These are phyloP conservation scores for Lumnitzera littorea DNA, from an alignment of 345 rosid genomes.

Conservation along the genomic window DNA sequence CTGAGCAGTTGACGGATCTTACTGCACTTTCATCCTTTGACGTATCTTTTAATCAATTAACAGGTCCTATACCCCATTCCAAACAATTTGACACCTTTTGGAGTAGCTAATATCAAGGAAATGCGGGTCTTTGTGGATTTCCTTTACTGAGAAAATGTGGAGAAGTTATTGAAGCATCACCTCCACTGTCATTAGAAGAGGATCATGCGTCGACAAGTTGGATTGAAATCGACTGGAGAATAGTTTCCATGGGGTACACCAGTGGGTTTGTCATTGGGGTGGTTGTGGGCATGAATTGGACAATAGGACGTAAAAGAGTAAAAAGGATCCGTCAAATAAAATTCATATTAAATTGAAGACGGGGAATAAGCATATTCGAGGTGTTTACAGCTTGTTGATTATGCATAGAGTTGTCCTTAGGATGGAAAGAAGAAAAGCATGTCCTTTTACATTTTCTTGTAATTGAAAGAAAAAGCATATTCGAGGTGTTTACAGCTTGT, in stretches of 20 bases:
- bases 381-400: too few species aligned
- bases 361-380: too few species aligned
- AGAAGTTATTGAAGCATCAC: not conserved
- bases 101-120: not conserved
- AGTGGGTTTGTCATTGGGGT: slow-evolving; percentile 9
- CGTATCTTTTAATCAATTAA: slow-evolving; percentile 1
- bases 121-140: not conserved
- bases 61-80: slow-evolving; percentile 1
- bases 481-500: too few species aligned
- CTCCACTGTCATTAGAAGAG: not conserved
- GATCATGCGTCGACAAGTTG: not conserved
- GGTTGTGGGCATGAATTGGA: slow-evolving; percentile 6
- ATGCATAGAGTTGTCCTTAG: too few species aligned
- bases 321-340: not conserved
- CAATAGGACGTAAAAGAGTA: not conserved
- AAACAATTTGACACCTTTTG: slow-evolving; percentile 2
- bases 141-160: too few species aligned
- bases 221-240: slow-evolving; percentile 7
- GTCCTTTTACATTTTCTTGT: too few species aligned
- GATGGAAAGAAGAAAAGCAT: too few species aligned
- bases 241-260: slow-evolving; percentile 9
- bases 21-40: not conserved
- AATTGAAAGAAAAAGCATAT: too few species aligned
- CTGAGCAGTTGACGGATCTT: not conserved
- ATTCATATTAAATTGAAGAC: too few species aligned